Evolutionary conservation across 768 basidiomycete genomes (phyloP), one percentile per base, ranked within the genome.

Genomic region (Termitomyces sp.): DNA sequence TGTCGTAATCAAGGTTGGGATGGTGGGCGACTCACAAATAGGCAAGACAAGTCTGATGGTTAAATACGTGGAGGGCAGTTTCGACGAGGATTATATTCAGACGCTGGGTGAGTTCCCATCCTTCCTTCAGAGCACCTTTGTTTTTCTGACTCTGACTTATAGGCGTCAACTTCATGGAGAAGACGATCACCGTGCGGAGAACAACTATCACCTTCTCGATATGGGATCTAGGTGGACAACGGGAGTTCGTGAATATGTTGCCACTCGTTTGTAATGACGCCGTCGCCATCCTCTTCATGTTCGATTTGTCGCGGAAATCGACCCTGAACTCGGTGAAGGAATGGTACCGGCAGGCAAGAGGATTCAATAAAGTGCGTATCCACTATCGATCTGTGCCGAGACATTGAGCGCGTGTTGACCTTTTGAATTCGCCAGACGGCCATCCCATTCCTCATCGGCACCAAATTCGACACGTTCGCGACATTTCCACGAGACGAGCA

Each of bases 131-230:
- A 31, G 18, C 23, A 42, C 33, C 12, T 40, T 36, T 50, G 31
- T 57, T 53, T 39, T 55, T 52, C 42, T 55, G 43, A 59, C 36
- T 41, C 55, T 53, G 18, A 39, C 22, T n/a, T 49, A 3, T 39
- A 77, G 92, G 96, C 78, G 94, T 98, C 76, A 98, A 98, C 74
- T 98, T 98, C 73, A 98, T 98, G 97, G 96, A 99, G 79, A 99
- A 99, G 80, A 97, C 96, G 15, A 98, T 99, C 65, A 90, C 91
- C 53, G 96, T 99, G 62, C 87, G 97, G 63, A 88, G 95, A 71
- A 98, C 97, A 55, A 97, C 96, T 53, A 98, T 99, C 72, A 98
- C 96, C 3, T 98, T 99, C 76, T 98, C 95, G 60, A 97, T 98
- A 72, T 99, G 97, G 95, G 94, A 97, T 78, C 76, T 97, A 54